Evolutionary conservation across 2,329 filamentous ascomycete genomes (phyloP).

Genomic region (Neopestalotiopsis clavispora): DNA sequence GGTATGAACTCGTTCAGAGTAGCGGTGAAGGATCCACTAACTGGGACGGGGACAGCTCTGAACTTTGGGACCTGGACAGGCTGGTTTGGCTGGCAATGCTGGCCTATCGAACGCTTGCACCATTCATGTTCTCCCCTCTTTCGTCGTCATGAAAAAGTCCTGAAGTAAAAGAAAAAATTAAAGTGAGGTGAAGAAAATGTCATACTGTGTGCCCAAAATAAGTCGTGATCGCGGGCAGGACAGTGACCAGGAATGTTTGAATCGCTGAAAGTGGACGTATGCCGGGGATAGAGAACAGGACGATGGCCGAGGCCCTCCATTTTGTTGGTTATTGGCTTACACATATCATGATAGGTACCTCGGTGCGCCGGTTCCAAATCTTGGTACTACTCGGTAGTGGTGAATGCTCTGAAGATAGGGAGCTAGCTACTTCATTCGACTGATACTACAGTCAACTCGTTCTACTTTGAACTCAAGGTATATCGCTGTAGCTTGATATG

Average conservation of each 20-base stretch:
- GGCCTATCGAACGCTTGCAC: not conserved
- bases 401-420: too few relatives aligned
- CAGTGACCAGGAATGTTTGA: not conserved
- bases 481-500: too few relatives aligned
- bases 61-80: not conserved
- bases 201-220: not conserved
- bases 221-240: not conserved
- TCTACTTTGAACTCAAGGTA: too few relatives aligned
- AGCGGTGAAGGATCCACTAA: constrained; percentile 21
- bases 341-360: not conserved
- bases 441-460: too few relatives aligned
- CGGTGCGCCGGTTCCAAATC: not conserved
- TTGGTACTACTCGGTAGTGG: too few relatives aligned
- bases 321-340: not conserved
- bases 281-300: not conserved
- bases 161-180: not conserved
- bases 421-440: too few relatives aligned
- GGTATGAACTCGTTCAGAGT: constrained; percentile 10
- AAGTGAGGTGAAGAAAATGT: not conserved
- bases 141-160: not conserved
- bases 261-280: not conserved
- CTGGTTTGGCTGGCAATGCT: too few relatives aligned
- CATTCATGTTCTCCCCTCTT: constrained; percentile 1
- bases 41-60: constrained; percentile 1
- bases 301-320: not conserved